Evolutionary conservation across 2,329 filamentous ascomycete genomes (phyloP).

Genomic region (Hyphodiscus sp.): DNA sequence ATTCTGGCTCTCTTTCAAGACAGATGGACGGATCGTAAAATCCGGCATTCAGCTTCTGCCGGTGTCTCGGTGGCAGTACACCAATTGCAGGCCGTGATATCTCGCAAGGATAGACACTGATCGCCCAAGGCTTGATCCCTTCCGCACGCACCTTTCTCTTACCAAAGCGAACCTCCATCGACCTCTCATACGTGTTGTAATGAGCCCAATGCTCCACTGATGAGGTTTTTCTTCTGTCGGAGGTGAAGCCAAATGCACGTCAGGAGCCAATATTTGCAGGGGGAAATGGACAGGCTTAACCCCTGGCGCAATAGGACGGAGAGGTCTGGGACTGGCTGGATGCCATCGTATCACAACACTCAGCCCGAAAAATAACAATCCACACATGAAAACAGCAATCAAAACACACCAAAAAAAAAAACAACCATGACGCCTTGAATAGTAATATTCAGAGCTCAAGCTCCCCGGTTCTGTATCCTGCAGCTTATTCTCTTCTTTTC

Average conservation of each 20-base stretch:
- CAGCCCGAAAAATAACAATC: not conserved
- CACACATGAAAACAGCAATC: not conserved
- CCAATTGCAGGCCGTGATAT: not conserved
- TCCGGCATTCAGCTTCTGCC: not conserved
- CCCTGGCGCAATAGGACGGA: not conserved
- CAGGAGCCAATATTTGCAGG: not conserved
- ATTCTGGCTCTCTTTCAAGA: not conserved
- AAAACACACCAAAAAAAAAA: not conserved
- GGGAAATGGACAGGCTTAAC: not conserved
- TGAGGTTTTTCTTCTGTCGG: not conserved
- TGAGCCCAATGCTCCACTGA: not conserved
- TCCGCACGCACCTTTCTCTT: conserved; percentile 9
- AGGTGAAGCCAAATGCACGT: not conserved
- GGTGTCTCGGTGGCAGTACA: not conserved
- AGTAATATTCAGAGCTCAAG: not conserved
- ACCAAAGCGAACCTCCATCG: not conserved
- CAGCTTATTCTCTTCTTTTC: not conserved
- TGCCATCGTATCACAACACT: not conserved
- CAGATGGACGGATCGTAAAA: not conserved
- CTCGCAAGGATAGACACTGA: conserved; percentile 18
- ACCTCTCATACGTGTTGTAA: not conserved
- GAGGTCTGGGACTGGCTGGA: not conserved
- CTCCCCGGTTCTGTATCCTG: too few relatives aligned
- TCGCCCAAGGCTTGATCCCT: conserved; percentile 20
- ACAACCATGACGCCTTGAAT: not conserved